Conservation (phyloP, 2,329 filamentous ascomycete genomes). For the Cercospora sojina region DNA sequence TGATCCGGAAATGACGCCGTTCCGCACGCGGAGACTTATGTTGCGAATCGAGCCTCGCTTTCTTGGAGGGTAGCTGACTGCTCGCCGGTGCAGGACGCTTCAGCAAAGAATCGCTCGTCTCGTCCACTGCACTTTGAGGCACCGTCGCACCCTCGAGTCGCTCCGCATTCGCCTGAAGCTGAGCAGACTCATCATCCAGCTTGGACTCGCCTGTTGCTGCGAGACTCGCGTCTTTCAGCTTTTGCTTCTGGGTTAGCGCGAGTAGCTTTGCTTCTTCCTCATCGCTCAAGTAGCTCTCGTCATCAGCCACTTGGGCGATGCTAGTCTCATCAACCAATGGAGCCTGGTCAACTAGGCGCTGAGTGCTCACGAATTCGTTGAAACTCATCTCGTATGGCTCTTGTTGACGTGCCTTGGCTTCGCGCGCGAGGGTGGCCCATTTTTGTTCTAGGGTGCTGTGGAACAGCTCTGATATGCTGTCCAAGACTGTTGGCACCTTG, state of each 20-base stretch:
- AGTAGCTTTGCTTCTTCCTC: slow-evolving; percentile 42
- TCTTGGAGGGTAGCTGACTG: slow-evolving; percentile 30
- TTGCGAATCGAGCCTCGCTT: slow-evolving; percentile 18
- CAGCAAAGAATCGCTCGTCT: slow-evolving; percentile 3
- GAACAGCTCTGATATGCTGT: slow-evolving; percentile 86
- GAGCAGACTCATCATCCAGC: slow-evolving; percentile 17
- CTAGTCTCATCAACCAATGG: slow-evolving; percentile 65
- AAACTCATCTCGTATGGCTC: slow-evolving; percentile 14
- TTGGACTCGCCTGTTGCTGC: slow-evolving; percentile 28
- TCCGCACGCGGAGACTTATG: slow-evolving; percentile 14
- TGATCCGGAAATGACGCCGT: slow-evolving; percentile 31
- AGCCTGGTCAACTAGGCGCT: slow-evolving; percentile 22
- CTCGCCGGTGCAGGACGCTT: slow-evolving; percentile 27
- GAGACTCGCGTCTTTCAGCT: slow-evolving; percentile 26
- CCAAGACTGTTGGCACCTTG: slow-evolving; percentile 70
- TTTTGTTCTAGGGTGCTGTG: slow-evolving; percentile 47
- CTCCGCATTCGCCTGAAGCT: slow-evolving; percentile 28
- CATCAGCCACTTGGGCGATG: slow-evolving; percentile 50
- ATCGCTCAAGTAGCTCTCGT: slow-evolving; percentile 43
- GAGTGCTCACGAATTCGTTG: background rate
- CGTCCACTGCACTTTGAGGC: slow-evolving; percentile 12
- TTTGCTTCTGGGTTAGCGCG: slow-evolving; percentile 35
- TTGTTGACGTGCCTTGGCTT: slow-evolving; percentile 15
- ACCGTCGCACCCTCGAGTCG: slow-evolving; percentile 17
- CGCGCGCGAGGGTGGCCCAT: slow-evolving; percentile 8